A percentile compares a stretch with the other conserved stretches of the same genome.
Conservation (phyloP, 495 filamentous ascomycete species). For the Neurospora sublineolata region DNA sequence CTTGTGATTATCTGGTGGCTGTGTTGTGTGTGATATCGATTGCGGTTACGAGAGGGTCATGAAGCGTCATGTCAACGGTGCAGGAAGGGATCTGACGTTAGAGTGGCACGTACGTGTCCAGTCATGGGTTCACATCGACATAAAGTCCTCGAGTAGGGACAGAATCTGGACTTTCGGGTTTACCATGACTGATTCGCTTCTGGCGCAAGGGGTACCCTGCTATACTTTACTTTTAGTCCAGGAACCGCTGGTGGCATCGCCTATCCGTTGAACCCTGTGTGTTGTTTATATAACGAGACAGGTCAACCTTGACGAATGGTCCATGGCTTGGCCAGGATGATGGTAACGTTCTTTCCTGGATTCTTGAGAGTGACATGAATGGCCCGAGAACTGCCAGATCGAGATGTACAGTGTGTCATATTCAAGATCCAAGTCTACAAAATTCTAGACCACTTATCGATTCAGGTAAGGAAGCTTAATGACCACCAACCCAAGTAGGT, state of each 20-base stretch:
- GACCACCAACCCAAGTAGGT: background rate
- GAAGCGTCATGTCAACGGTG: background rate
- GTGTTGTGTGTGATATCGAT: background rate
- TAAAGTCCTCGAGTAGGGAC: background rate
- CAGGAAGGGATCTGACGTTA: background rate
- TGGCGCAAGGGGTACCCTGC: background rate
- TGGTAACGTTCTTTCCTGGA: background rate
- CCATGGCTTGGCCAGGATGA: background rate
- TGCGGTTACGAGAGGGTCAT: background rate
- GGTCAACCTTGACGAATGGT: background rate
- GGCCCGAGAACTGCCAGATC: background rate
- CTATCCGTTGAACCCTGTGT: background rate
- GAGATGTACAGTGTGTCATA: background rate
- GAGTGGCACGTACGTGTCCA: background rate
- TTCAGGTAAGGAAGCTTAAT: background rate
- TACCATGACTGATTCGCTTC: background rate
- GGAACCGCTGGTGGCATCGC: background rate
- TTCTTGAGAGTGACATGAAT: background rate
- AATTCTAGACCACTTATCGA: background rate
- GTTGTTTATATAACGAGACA: background rate
- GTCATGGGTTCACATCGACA: background rate
- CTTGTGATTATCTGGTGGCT: background rate
- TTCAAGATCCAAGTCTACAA: background rate
- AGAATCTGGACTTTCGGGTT: background rate
- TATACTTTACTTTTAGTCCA: background rate